A percentile compares a stretch with the other conserved stretches of the same genome.
phyloP scores from a whole-genome alignment of 108 stramenopile genomes.

The Skeletonema costatum region DNA sequence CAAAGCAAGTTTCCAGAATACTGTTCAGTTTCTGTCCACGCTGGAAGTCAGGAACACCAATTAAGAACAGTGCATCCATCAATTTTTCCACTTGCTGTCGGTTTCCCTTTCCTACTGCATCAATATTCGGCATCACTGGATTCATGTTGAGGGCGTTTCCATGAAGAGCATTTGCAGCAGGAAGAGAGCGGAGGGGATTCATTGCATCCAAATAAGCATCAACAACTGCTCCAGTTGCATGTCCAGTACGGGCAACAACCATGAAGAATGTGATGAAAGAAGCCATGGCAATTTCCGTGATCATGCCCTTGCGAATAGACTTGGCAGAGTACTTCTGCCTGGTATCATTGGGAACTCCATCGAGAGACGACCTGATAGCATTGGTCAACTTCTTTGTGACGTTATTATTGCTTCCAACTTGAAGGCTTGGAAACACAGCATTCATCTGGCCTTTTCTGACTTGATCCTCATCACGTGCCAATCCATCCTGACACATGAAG shows the following conservation, averaged over 20 bases:
- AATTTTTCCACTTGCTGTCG: too few species aligned
- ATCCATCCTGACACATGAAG: neutral
- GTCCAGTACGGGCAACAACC: neutral
- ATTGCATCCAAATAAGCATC: neutral
- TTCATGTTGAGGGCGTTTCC: neutral
- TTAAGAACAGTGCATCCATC: too few species aligned
- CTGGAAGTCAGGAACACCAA: neutral
- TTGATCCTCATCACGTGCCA: neutral
- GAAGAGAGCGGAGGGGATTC: neutral
- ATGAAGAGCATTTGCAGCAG: constrained; percentile 9
- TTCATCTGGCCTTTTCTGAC: neutral
- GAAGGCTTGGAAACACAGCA: neutral
- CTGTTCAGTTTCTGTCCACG: neutral
- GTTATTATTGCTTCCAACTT: neutral
- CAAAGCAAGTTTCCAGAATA: neutral
- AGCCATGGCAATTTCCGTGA: neutral
- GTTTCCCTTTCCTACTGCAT: neutral
- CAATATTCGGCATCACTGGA: neutral
- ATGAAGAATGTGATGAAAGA: neutral
- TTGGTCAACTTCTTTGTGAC: neutral
- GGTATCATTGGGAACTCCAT: neutral
- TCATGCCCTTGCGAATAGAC: neutral
- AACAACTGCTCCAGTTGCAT: neutral
- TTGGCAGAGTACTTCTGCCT: neutral
- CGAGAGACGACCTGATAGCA: neutral